Percentiles rank a stretch among this genome's conserved stretches.
phyloP scores from a whole-genome alignment of 305 asterid species.

The Rubia occidens region DNA sequence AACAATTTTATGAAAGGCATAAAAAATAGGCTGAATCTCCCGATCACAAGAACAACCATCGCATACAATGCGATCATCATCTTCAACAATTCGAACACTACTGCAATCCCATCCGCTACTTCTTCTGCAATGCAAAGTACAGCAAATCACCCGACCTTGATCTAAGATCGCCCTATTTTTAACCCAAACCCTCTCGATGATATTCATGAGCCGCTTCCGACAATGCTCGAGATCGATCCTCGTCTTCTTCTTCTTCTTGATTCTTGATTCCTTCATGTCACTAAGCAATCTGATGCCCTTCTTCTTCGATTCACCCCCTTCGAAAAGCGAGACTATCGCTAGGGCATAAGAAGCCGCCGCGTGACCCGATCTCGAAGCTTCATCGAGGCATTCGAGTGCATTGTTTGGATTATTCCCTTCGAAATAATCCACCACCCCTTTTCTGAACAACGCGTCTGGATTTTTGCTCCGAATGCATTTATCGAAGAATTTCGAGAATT shows the following conservation, averaged over 20 bases:
- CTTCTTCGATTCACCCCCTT: not conserved
- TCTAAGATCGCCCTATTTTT: not conserved
- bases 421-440: constrained; percentile 24
- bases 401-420: not conserved
- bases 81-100: too few species aligned
- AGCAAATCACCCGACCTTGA: not conserved
- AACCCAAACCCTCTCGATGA: constrained; percentile 15
- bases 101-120: not conserved
- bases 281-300: not conserved
- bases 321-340: not conserved
- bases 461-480: not conserved
- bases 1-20: not conserved
- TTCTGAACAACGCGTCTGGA: constrained; percentile 14
- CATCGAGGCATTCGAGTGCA: constrained; percentile 12
- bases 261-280: not conserved
- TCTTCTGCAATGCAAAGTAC: not conserved
- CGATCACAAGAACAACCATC: not conserved
- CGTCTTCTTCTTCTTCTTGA: not conserved
- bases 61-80: not conserved
- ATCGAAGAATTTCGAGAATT: not conserved
- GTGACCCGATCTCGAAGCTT: constrained; percentile 23
- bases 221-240: not conserved
- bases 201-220: constrained; percentile 1
- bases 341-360: constrained; percentile 21
- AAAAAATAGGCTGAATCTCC: not conserved